Base-by-base conservation (phyloP, 305 asterid genomes). In the Fraxinus baroniana region DNA sequence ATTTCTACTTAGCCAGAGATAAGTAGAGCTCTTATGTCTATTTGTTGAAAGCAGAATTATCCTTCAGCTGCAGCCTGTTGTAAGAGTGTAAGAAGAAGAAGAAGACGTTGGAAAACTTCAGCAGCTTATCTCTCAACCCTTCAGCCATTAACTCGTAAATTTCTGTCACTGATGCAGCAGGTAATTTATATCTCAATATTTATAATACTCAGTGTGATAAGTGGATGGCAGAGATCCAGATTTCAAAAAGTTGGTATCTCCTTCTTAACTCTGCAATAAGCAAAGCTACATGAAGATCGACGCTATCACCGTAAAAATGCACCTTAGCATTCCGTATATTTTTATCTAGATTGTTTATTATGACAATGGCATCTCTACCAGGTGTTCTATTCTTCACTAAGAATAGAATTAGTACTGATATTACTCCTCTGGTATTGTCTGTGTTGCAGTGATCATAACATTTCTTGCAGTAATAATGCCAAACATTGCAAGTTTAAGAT, bases 1-100 rank as follows among this genome's bases (percentile, higher is more conserved):
- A 6, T 73, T 41, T 68, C 57, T 37, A 68, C 80, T 62, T 74
- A 12, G 74, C 64, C 32, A 52, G 8, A 57, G 82, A 86, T n/a
- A 32, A 78, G 28, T 80, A 24, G 24, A 76, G 33, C 84, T 84
- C 76, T 68, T 78, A 0, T 1, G 13, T 32, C 41, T 4, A 75
- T 36, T 20, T 26, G 60, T 57, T 62, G 76, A 57, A 5, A 52
- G 77, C 30, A 33, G 13, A 39, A 33, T 35, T 36, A 24, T 70
- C 13, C 35, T 36, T 35, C 12, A 66, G 57, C 55, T 12, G 76
- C 68, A 7, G 70, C 78, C 35, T 68, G 49, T 32, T 57, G 22
- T 26, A 15, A 26, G 71, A 7, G 75, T 36, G 79, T 28, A 74
- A 78, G 82, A 79, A 78, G 81, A 74, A 78, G 81, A 64, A 73